A percentile compares a stretch with the other conserved stretches of the same genome.
Evolutionary conservation across 306 rosid genomes (phyloP).

Genomic region (Vigna trinervia): DNA sequence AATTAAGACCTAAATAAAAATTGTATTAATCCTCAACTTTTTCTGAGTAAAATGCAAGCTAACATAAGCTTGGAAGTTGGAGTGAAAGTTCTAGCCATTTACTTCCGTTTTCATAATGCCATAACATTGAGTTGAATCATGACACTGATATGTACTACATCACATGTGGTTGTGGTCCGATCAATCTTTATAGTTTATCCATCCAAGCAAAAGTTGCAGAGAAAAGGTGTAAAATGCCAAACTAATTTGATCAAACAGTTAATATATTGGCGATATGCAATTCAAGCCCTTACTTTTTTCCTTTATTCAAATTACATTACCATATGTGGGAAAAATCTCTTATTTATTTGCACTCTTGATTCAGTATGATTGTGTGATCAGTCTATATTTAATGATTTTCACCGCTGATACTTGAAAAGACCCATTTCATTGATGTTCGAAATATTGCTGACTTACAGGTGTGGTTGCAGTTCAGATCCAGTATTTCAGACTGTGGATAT

Average conservation of each 20-base stretch:
- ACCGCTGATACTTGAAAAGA: background rate
- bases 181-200: conserved; percentile 13
- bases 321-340: background rate
- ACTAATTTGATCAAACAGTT: conserved; percentile 8
- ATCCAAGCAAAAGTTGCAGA: background rate
- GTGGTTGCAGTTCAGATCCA: conserved; percentile 39
- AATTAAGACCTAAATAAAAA: conserved; percentile 15
- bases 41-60: conserved; percentile 9
- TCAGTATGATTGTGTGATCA: background rate
- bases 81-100: conserved; percentile 21
- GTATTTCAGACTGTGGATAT: conserved; percentile 8
- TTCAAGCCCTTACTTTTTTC: background rate
- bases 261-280: background rate
- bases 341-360: conserved; percentile 5
- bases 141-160: background rate
- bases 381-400: background rate
- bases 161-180: background rate
- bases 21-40: background rate
- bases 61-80: conserved; percentile 31
- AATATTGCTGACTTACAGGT: conserved; percentile 32
- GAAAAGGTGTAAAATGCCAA: conserved; percentile 17
- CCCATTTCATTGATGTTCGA: background rate
- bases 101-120: background rate
- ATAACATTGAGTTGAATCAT: conserved; percentile 7
- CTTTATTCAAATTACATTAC: conserved; percentile 1